Conservation (phyloP, 768 basidiomycete species). For the Fistulinella prunicolor region DNA sequence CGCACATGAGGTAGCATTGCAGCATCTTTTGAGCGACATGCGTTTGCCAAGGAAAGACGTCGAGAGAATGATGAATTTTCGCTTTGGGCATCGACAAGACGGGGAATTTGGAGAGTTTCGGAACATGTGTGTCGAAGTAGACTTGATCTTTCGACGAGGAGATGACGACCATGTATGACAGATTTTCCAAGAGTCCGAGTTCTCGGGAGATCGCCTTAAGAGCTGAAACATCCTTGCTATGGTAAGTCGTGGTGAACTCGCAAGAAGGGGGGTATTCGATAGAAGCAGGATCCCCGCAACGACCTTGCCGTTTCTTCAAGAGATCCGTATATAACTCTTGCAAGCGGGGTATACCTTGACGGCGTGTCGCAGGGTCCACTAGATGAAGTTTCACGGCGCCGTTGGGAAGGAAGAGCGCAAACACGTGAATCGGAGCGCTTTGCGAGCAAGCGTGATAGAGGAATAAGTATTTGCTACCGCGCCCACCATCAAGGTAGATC, state of each 20-base stretch:
- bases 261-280: conserved; percentile 62
- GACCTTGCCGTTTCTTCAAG: conserved; percentile 46
- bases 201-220: conserved; percentile 87
- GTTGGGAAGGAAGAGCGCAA: conserved; percentile 78
- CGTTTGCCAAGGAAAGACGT: conserved; percentile 87
- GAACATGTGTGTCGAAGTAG: conserved; percentile 74
- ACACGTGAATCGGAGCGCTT: conserved; percentile 76
- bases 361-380: conserved; percentile 86
- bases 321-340: conserved; percentile 68
- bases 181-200: conserved; percentile 68
- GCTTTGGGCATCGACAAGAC: conserved; percentile 83
- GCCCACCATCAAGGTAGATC: conserved; percentile 72
- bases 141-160: conserved; percentile 82
- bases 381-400: conserved; percentile 75
- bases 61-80: conserved; percentile 68
- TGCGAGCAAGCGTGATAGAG: conserved; percentile 83
- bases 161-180: conserved; percentile 72
- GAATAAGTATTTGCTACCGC: conserved; percentile 73
- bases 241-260: conserved; percentile 70
- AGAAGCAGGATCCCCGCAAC: conserved; percentile 42
- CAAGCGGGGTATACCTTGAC: conserved; percentile 79
- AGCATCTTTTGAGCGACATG: conserved; percentile 83
- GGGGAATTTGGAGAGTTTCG: conserved; percentile 80
- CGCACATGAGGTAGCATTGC: conserved; percentile 73
- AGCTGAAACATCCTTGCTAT: conserved; percentile 74